These are phyloP conservation scores for Pisolithus tinctorius DNA, from an alignment of 768 basidiomycete genomes.

Conservation along the genomic window DNA sequence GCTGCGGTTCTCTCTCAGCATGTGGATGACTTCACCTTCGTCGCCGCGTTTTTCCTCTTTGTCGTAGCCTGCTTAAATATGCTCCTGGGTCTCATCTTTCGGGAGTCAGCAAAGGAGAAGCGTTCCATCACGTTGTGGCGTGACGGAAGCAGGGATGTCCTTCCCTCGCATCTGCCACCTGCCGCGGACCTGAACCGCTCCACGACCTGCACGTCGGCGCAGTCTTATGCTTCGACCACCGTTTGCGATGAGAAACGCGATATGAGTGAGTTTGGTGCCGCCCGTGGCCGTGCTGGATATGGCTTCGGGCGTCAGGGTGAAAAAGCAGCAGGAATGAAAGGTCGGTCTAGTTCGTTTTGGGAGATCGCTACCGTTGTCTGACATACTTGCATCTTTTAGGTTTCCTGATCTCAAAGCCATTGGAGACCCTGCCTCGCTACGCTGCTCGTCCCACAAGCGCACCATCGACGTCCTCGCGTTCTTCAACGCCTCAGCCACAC, in stretches of 20 bases:
- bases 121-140: constrained; percentile 64
- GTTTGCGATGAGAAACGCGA: constrained; percentile 24
- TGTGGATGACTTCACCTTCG: constrained; percentile 84
- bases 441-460: constrained; percentile 31
- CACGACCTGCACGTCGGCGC: constrained; percentile 16
- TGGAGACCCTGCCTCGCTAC: constrained; percentile 58
- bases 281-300: constrained; percentile 41
- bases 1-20: constrained; percentile 70
- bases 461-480: constrained; percentile 13
- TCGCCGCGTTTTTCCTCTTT: constrained; percentile 89
- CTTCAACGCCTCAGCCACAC: constrained; percentile 15
- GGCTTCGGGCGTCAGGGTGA: constrained; percentile 82
- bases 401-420: constrained; percentile 54
- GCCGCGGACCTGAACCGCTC: constrained; percentile 19
- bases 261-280: constrained; percentile 15
- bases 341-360: constrained; percentile 22
- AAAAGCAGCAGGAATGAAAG: constrained; percentile 59
- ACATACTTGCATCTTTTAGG: constrained; percentile 24
- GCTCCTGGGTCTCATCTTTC: constrained; percentile 67
- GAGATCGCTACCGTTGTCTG: not conserved
- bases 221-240: constrained; percentile 22
- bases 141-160: constrained; percentile 40
- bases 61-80: constrained; percentile 87
- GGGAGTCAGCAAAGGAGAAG: constrained; percentile 51
- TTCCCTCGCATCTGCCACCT: constrained; percentile 35